Evolutionary conservation across 2,329 filamentous ascomycete species (phyloP).

Genomic region (Thelonectria rubi): DNA sequence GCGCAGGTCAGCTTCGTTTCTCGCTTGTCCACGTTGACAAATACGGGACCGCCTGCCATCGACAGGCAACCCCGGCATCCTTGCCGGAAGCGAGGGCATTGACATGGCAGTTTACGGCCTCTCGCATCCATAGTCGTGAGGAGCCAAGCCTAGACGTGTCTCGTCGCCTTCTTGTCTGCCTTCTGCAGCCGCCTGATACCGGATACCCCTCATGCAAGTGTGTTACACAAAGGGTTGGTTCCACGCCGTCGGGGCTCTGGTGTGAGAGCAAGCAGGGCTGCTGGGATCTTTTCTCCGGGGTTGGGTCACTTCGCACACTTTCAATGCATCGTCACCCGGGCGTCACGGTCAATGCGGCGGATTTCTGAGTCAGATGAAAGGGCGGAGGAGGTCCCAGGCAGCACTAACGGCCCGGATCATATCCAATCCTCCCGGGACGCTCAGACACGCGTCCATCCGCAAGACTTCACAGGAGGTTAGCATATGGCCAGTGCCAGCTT

Average conservation of each 20-base stretch:
- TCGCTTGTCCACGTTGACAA: neutral
- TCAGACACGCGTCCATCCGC: slow-evolving; percentile 17
- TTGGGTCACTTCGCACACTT: slow-evolving; percentile 1
- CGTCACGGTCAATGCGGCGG: slow-evolving; percentile 14
- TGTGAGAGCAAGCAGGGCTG: slow-evolving; percentile 17
- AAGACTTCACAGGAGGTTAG: slow-evolving; percentile 4
- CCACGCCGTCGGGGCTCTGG: slow-evolving; percentile 20
- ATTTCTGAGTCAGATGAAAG: slow-evolving; percentile 27
- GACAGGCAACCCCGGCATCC: slow-evolving; percentile 3
- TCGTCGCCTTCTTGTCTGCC: slow-evolving; percentile 14
- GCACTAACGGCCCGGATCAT: slow-evolving; percentile 22
- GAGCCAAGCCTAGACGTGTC: slow-evolving; percentile 15
- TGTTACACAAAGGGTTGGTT: slow-evolving; percentile 21
- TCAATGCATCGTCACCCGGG: slow-evolving; percentile 2
- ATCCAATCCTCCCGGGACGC: slow-evolving; percentile 8
- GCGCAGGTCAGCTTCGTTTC: neutral
- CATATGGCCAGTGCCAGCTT: slow-evolving; percentile 13
- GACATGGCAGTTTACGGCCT: slow-evolving; percentile 19
- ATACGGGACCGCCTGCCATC: slow-evolving; percentile 13
- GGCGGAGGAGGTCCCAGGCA: neutral
- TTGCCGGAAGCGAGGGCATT: slow-evolving; percentile 5
- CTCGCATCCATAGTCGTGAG: slow-evolving; percentile 17
- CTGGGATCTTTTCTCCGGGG: slow-evolving; percentile 14
- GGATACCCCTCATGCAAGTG: slow-evolving; percentile 15
- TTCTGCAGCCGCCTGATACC: slow-evolving; percentile 2